Evolutionary conservation across 2,329 filamentous ascomycete species (phyloP).

Genomic region (Fusarium protoensiforme): DNA sequence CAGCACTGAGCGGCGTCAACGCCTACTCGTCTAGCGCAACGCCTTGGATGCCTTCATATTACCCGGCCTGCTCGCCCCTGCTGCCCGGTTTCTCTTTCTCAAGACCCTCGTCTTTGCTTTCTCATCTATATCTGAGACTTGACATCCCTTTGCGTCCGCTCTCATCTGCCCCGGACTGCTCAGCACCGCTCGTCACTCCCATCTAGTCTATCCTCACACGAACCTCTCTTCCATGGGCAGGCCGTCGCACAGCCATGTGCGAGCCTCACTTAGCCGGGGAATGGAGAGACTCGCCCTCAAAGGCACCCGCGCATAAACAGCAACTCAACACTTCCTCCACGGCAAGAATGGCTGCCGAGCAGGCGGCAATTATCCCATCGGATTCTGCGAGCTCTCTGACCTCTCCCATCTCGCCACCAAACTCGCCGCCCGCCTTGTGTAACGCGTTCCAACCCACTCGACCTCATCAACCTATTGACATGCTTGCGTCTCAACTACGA

Average conservation of each 20-base stretch:
- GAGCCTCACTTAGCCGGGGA: conserved; percentile 37
- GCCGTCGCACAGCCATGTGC: conserved; percentile 32
- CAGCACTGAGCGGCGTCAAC: conserved; percentile 42
- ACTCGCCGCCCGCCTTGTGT: conserved; percentile 19
- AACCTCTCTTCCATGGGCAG: conserved; percentile 34
- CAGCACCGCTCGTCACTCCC: background rate
- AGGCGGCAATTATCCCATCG: background rate
- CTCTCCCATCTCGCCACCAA: conserved; percentile 35
- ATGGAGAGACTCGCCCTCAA: conserved; percentile 29
- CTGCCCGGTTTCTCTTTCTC: conserved; percentile 16
- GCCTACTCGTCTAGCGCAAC: conserved; percentile 43
- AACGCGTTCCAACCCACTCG: conserved; percentile 3
- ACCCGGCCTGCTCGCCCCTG: conserved; percentile 36
- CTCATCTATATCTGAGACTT: background rate
- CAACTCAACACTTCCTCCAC: background rate
- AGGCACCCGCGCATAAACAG: conserved; percentile 9
- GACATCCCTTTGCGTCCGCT: background rate
- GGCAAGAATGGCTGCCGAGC: conserved; percentile 10
- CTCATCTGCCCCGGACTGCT: background rate
- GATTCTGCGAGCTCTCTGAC: background rate
- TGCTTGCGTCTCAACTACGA: conserved; percentile 37
- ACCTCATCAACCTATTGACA: conserved; percentile 31
- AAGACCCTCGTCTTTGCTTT: conserved; percentile 9
- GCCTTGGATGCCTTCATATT: conserved; percentile 46
- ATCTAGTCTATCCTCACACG: background rate